A percentile compares a stretch with the other conserved stretches of the same genome.
Evolutionary conservation across 306 rosid species (phyloP).

Genomic region (Lupinus albus): DNA sequence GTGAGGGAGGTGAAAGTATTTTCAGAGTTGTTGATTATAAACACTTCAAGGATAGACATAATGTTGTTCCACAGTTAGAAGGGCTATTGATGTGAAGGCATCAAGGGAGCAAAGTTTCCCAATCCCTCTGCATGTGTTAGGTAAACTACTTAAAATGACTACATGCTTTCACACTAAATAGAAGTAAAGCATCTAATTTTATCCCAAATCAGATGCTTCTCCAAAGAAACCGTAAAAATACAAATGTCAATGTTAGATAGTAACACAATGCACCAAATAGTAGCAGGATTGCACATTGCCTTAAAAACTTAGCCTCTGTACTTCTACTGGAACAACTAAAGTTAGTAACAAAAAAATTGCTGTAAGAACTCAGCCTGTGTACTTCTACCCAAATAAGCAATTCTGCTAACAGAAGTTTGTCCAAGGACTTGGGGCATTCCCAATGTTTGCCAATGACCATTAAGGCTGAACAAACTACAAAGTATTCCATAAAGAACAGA

Average conservation of each 20-base stretch:
- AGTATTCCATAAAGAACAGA: constrained; percentile 1
- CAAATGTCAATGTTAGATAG: no score
- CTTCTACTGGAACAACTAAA: not conserved
- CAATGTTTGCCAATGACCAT: not conserved
- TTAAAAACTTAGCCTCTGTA: not conserved
- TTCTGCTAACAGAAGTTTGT: not conserved
- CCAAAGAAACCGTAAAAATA: no score
- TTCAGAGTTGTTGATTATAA: not conserved
- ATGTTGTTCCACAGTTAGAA: not conserved
- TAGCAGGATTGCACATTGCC: constrained; percentile 20
- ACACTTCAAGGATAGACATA: not conserved
- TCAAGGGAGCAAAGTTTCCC: not conserved
- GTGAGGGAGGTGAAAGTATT: constrained; percentile 3
- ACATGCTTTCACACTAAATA: not conserved
- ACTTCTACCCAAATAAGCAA: not conserved
- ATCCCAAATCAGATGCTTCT: not conserved
- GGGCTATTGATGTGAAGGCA: not conserved
- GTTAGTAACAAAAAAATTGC: not conserved
- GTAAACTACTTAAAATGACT: not conserved
- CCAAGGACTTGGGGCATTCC: not conserved
- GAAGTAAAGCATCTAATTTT: not conserved
- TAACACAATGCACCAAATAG: constrained; percentile 2
- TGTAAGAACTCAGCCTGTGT: not conserved
- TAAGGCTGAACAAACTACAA: not conserved
- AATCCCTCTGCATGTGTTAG: not conserved